Percentiles rank a stretch among this genome's conserved stretches.
These are phyloP conservation scores for Apium graveolens DNA, from an alignment of 129 eudicot genomes.

Conservation along the genomic window DNA sequence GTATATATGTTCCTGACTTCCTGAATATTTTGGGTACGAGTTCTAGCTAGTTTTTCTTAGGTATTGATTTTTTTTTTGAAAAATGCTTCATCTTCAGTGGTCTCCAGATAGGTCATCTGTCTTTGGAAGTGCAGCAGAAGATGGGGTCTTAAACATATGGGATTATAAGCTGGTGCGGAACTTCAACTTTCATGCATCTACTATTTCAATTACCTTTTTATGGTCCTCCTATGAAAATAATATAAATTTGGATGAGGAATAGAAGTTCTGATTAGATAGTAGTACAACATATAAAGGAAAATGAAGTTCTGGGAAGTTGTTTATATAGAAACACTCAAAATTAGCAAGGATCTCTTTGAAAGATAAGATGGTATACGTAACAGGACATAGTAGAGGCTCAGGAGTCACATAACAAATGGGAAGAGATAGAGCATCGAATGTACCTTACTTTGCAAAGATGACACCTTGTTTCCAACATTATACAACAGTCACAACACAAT, in stretches of 20 bases:
- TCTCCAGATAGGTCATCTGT: conserved; percentile 84
- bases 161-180: conserved; percentile 65
- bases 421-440: not conserved
- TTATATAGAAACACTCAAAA: not conserved
- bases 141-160: conserved; percentile 73
- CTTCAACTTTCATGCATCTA: not conserved
- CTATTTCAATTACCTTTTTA: not conserved
- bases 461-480: not conserved
- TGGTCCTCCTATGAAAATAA: not conserved
- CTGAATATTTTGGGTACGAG: not conserved
- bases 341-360: not conserved
- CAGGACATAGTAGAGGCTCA: not conserved
- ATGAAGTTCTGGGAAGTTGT: not conserved
- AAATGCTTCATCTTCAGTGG: conserved; percentile 55
- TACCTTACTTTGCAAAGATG: not conserved
- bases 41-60: not conserved
- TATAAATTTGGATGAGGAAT: not conserved
- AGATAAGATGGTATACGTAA: not conserved
- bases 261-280: not conserved
- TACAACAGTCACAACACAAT: no score
- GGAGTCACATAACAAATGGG: not conserved
- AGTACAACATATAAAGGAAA: not conserved
- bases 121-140: conserved; percentile 96
- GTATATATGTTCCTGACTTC: not conserved
- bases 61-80: not conserved